A percentile compares a stretch with the other conserved stretches of the same genome.
Evolutionary conservation across 768 basidiomycete genomes (phyloP).

Genomic region (Tylopilus vinaceipallidus): DNA sequence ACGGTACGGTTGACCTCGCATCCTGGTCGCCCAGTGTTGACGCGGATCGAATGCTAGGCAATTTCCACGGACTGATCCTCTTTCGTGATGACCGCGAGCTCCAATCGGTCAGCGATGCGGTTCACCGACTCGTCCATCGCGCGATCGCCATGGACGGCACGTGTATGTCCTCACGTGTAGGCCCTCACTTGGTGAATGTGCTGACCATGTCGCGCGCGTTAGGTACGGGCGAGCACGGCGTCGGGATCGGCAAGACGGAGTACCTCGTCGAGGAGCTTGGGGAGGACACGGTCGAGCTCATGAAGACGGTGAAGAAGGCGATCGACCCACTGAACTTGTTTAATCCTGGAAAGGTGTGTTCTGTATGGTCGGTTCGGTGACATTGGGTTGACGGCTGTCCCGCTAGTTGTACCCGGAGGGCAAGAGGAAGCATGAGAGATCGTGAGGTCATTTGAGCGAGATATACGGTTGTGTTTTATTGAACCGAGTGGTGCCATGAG

Average conservation of each 20-base stretch:
- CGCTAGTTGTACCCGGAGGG: constrained; percentile 21
- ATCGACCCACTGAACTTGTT: constrained; percentile 80
- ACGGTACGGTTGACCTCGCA: constrained; percentile 52
- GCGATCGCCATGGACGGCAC: constrained; percentile 75
- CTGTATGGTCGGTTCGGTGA: not conserved
- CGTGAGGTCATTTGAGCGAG: not conserved
- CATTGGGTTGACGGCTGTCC: not conserved
- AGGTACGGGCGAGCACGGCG: constrained; percentile 88
- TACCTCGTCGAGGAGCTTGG: constrained; percentile 86
- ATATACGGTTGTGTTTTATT: no score
- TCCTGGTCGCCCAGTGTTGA: no score
- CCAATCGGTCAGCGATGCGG: constrained; percentile 50
- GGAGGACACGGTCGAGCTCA: constrained; percentile 73
- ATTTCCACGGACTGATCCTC: constrained; percentile 49
- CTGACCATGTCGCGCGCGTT: not conserved
- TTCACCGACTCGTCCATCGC: constrained; percentile 70
- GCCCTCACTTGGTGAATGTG: not conserved
- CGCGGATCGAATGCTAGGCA: constrained; percentile 31
- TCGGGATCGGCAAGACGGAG: constrained; percentile 83
- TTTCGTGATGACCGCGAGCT: constrained; percentile 62
- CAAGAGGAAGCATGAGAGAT: not conserved
- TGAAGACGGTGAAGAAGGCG: constrained; percentile 80
- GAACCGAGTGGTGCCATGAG: no score
- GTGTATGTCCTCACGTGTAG: constrained; percentile 44
- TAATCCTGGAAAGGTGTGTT: constrained; percentile 75